phyloP scores from a whole-genome alignment of 768 basidiomycete genomes.

The Macrocybe gigantea region DNA sequence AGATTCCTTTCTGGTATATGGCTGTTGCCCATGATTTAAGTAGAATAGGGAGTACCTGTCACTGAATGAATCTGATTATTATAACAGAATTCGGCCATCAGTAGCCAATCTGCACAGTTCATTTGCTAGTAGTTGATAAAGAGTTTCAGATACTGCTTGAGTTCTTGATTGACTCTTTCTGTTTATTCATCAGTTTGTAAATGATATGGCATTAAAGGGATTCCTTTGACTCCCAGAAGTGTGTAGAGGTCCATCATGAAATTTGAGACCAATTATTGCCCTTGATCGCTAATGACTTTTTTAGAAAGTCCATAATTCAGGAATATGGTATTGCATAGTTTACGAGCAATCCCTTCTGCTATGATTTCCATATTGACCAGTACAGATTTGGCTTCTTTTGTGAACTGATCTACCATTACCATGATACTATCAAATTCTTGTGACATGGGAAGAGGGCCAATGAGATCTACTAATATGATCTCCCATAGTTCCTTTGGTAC shows the following conservation, averaged over 20 bases:
- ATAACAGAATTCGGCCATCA: slow-evolving; percentile 23
- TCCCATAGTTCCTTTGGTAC: slow-evolving; percentile 1
- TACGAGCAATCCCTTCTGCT: neutral
- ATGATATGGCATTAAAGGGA: slow-evolving; percentile 28
- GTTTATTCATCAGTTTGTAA: slow-evolving; percentile 20
- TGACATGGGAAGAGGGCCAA: neutral
- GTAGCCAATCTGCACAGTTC: slow-evolving; percentile 21
- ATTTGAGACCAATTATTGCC: slow-evolving; percentile 15
- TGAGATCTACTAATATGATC: slow-evolving; percentile 1
- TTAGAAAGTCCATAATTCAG: slow-evolving; percentile 13
- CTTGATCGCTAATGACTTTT: slow-evolving; percentile 12
- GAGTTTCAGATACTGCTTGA: slow-evolving; percentile 19
- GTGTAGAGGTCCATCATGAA: slow-evolving; percentile 15
- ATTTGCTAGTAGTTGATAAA: slow-evolving; percentile 18
- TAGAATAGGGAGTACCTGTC: slow-evolving; percentile 21
- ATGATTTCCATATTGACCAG: neutral
- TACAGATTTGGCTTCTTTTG: neutral
- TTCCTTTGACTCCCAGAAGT: too few species aligned
- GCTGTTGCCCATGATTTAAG: slow-evolving; percentile 18
- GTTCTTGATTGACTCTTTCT: slow-evolving; percentile 15
- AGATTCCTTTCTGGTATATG: slow-evolving; percentile 9
- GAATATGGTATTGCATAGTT: neutral
- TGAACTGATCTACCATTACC: slow-evolving; percentile 2
- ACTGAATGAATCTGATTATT: slow-evolving; percentile 18
- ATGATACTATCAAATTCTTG: neutral